Percentiles rank a stretch among this genome's conserved stretches.
These are phyloP conservation scores for Ceratocystis alfenasii DNA, from an alignment of 2,329 filamentous ascomycete genomes.

Conservation along the genomic window DNA sequence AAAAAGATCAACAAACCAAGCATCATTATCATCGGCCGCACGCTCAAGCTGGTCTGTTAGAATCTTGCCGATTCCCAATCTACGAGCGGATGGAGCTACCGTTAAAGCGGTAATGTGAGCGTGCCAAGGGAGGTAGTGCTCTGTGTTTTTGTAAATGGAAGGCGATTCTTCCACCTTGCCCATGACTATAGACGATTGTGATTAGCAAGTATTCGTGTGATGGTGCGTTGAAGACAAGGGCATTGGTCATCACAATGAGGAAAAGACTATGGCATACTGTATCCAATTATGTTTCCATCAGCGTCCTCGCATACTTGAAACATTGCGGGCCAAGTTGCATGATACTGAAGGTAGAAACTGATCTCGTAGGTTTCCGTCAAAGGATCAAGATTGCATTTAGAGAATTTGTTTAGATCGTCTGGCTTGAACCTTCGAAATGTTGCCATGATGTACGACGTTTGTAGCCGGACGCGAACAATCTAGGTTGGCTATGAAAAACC, in stretches of 20 bases:
- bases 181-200: conserved; percentile 56
- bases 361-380: conserved; percentile 97
- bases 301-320: conserved; percentile 85
- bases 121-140: conserved; percentile 98
- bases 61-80: conserved; percentile 75
- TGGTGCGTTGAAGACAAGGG: neutral
- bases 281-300: conserved; percentile 81
- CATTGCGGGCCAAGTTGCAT: conserved; percentile 87
- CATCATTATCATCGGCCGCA: conserved; percentile 68
- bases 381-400: conserved; percentile 88
- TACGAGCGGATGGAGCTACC: conserved; percentile 72
- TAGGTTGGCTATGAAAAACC: neutral
- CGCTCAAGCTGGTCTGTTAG: conserved; percentile 70
- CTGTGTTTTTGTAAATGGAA: conserved; percentile 58
- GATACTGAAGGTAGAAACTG: conserved; percentile 89
- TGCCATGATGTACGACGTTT: conserved; percentile 44
- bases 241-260: conserved; percentile 9
- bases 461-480: neutral
- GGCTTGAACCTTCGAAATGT: conserved; percentile 77
- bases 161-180: conserved; percentile 89
- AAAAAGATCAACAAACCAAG: conserved; percentile 94
- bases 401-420: conserved; percentile 76
- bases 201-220: neutral
- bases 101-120: conserved; percentile 95
- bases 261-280: conserved; percentile 51